Conservation (phyloP, 2,329 filamentous ascomycete species). For the Fusarium veterinarium region DNA sequence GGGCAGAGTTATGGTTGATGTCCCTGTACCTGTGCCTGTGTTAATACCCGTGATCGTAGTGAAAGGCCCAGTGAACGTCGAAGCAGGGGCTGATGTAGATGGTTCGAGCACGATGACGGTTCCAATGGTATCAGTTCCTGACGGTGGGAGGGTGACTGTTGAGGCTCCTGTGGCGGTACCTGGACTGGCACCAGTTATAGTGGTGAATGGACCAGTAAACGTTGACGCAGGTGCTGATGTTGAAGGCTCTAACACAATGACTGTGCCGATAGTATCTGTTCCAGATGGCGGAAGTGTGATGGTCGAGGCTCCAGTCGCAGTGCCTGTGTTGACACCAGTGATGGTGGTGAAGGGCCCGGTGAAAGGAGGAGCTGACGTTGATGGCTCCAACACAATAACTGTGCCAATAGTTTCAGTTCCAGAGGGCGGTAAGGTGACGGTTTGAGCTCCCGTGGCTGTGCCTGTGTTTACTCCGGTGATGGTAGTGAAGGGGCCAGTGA, state of each 20-base stretch:
- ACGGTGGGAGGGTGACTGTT: neutral
- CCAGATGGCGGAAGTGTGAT: neutral
- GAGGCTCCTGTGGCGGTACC: neutral
- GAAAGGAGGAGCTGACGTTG: neutral
- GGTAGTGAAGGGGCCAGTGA: neutral
- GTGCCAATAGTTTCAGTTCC: too few species aligned
- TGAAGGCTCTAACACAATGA: neutral
- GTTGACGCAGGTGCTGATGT: neutral
- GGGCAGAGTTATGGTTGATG: neutral
- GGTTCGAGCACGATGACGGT: conserved; percentile 1
- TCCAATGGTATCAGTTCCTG: neutral
- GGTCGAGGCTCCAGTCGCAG: neutral
- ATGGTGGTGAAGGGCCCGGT: too few species aligned
- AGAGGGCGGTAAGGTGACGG: neutral
- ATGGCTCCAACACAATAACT: too few species aligned
- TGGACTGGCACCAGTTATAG: neutral
- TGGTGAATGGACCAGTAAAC: neutral
- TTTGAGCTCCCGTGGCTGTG: neutral
- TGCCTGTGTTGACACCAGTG: neutral
- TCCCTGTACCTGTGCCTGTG: neutral
- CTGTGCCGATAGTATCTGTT: neutral
- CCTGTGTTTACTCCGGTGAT: neutral
- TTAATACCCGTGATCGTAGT: neutral
- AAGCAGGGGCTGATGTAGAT: neutral
- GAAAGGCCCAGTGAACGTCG: neutral